Evolutionary conservation across 495 filamentous ascomycete genomes (phyloP).

Genomic region (Podospora conica): DNA sequence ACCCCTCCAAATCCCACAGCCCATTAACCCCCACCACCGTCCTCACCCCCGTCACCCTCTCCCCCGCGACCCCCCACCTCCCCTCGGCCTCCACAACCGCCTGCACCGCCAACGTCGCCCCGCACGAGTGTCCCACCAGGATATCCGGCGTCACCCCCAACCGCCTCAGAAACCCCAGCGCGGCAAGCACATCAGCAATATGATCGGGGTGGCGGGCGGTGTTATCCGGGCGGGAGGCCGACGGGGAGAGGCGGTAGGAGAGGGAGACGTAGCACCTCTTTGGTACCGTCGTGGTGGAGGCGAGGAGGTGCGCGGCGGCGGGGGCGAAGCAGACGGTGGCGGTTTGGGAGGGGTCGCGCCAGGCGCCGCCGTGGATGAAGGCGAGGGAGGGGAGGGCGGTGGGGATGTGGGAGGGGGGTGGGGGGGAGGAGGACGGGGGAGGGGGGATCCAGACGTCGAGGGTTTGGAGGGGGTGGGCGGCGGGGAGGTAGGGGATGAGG

Average conservation of each 20-base stretch:
- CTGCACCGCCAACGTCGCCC: constrained; percentile 69
- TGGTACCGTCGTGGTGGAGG: background rate
- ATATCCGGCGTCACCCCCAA: constrained; percentile 45
- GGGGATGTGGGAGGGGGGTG: constrained; percentile 3
- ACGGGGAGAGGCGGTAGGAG: constrained; percentile 71
- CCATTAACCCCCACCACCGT: constrained; percentile 49
- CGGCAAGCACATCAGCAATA: constrained; percentile 60
- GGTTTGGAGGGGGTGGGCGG: constrained; percentile 13
- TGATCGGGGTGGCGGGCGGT: constrained; percentile 63
- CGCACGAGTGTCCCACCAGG: constrained; percentile 71
- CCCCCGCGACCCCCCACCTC: constrained; percentile 14
- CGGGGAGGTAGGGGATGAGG: constrained; percentile 9
- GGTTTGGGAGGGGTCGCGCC: constrained; percentile 66
- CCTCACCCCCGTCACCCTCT: constrained; percentile 12
- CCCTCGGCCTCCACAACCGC: constrained; percentile 47
- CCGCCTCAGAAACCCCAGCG: constrained; percentile 53
- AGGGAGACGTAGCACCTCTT: constrained; percentile 62
- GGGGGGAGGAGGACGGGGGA: background rate
- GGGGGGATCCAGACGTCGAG: constrained; percentile 23
- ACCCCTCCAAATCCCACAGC: constrained; percentile 55
- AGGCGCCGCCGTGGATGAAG: constrained; percentile 86
- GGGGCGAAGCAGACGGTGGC: constrained; percentile 38
- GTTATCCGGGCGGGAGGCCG: constrained; percentile 16
- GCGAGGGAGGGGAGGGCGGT: constrained; percentile 31
- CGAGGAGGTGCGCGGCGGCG: constrained; percentile 15